phyloP scores from a whole-genome alignment of 192 early-diverging fungal species.

The Haplosporangium gracile region DNA sequence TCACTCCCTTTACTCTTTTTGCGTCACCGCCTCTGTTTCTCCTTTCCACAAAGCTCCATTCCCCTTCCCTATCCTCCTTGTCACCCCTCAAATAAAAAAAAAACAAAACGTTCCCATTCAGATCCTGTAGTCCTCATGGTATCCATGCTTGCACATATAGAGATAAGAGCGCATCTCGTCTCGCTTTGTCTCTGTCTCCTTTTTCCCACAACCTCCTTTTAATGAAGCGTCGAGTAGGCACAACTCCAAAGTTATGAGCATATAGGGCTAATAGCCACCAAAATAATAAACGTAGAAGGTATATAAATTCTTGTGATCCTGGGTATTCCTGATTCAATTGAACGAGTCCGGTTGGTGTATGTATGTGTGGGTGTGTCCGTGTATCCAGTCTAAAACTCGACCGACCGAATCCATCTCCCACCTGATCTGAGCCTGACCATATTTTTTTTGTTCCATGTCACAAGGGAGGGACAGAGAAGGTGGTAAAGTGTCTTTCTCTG shows the following conservation, averaged over 20 bases:
- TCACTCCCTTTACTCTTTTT: background rate
- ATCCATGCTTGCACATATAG: background rate
- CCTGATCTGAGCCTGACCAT: conserved; percentile 17
- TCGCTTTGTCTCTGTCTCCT: background rate
- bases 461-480: background rate
- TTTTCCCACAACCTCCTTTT: background rate
- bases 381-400: conserved; percentile 6
- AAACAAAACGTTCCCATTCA: background rate
- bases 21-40: background rate
- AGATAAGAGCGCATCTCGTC: background rate
- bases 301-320: background rate
- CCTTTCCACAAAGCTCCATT: background rate
- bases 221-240: no score
- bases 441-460: background rate
- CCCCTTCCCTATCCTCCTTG: background rate
- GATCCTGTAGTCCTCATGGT: background rate
- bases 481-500: background rate
- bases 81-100: background rate
- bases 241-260: no score
- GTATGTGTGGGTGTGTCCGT: background rate
- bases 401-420: conserved; percentile 6
- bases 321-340: conserved; percentile 21
- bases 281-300: background rate
- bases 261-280: background rate
- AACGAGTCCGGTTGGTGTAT: background rate